Conservation (phyloP, 371 early-diverging fungal species). For the Apophysomyces trapeziformis region DNA sequence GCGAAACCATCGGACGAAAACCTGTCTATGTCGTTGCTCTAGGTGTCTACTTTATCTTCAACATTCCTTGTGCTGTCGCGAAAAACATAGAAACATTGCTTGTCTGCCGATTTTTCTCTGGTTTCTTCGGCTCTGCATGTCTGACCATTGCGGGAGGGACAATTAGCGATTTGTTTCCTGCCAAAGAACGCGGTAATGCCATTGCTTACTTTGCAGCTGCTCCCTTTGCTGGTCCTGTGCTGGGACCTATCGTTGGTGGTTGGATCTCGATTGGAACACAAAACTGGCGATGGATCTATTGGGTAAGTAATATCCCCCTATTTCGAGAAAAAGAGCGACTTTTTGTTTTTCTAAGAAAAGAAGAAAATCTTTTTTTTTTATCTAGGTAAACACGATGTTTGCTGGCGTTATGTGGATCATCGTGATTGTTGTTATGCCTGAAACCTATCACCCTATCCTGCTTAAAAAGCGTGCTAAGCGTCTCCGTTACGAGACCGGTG, state of each 20-base stretch:
- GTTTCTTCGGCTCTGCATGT: constrained; percentile 44
- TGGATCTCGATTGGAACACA: constrained; percentile 46
- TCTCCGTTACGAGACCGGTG: constrained; percentile 34
- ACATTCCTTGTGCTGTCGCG: constrained; percentile 52
- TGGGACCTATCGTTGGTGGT: constrained; percentile 53
- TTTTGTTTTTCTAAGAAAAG: neutral
- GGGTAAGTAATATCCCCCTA: constrained; percentile 29
- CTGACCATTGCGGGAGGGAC: constrained; percentile 49
- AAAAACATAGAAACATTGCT: constrained; percentile 43
- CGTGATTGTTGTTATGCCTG: constrained; percentile 32
- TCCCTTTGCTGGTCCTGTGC: constrained; percentile 49
- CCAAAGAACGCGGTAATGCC: constrained; percentile 43
- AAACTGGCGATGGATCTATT: constrained; percentile 53
- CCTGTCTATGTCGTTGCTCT: constrained; percentile 42
- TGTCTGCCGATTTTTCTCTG: constrained; percentile 46
- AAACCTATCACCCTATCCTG: constrained; percentile 46
- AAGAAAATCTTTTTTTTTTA: constrained; percentile 1
- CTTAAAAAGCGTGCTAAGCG: constrained; percentile 36
- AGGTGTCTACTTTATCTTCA: constrained; percentile 38
- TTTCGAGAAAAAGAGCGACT: no score
- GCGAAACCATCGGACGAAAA: constrained; percentile 47
- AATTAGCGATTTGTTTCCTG: constrained; percentile 43
- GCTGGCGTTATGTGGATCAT: constrained; percentile 44
- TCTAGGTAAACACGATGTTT: constrained; percentile 45
- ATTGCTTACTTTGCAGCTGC: constrained; percentile 56